Base-by-base conservation (phyloP, 2,329 filamentous ascomycete species). In the Talaromyces rugulosus region DNA sequence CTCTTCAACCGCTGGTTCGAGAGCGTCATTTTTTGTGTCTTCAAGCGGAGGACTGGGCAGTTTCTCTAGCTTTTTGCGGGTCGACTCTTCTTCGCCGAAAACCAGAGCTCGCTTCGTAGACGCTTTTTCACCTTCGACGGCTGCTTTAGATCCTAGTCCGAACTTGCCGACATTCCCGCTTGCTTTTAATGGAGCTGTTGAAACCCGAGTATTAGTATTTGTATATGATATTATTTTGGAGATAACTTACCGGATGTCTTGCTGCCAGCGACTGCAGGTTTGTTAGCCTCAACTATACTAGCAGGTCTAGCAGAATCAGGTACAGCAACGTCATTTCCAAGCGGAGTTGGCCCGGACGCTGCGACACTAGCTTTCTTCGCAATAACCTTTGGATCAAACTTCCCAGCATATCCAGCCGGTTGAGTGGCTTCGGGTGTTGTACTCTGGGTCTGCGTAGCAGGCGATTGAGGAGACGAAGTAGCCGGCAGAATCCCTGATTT, bases 61-160 rank as follows among this genome's bases (percentile, higher is more conserved):
- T 78, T 93, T 95, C 72, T 92, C 92, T 66, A 99, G 85, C 79
- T 96, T 97, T 74, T 92, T 90, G 71, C 90, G 88, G 2, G 89
- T 89, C 34, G 87, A 88, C 70, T 96, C 91, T 69, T 97, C 94
- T 71, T 97, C 94, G 64, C 90, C 93, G 68, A 97, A 88, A 68
- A 92, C 88, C 27, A 96, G 81, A 64, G 90, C 92, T 67, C 88
- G 89, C 71, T 91, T 92, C 23, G 85, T 81, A 4, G 85, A 81
- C 3, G 84, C 75, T 70, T 90, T 92, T 58, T 91, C 89, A 27
- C 75, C 75, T 59, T 92, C 91, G 56, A 80, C 77, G 58, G 82
- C 81, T 50, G 85, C 79, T 73, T 91, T 95, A 62, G 84, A 83
- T 63, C 83, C 83, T 53, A 98, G 87, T 2, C 92, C 94, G 71